Conservation (phyloP, 139 green algal genomes). For the Medakamo hakoo region DNA sequence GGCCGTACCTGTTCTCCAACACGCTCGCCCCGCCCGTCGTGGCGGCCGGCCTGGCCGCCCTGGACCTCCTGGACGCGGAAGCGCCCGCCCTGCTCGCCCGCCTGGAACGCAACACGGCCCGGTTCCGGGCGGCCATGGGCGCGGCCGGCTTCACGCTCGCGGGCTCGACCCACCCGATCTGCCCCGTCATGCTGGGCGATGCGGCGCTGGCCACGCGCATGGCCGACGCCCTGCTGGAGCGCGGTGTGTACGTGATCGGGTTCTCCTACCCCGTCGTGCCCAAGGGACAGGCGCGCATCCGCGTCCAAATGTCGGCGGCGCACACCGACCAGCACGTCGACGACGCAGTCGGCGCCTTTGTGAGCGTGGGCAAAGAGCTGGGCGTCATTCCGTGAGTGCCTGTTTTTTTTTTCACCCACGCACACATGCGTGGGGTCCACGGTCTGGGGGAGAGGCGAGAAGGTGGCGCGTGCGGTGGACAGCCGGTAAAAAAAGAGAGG, state of each 20-base stretch:
- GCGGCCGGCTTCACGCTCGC: constrained; percentile 32
- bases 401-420: neutral
- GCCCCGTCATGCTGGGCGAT: constrained; percentile 56
- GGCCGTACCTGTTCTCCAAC: constrained; percentile 58
- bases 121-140: constrained; percentile 30
- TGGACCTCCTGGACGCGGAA: constrained; percentile 26
- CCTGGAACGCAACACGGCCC: constrained; percentile 31
- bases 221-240: constrained; percentile 26
- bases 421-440: too few species aligned
- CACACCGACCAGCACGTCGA: constrained; percentile 27
- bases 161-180: constrained; percentile 34
- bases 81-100: constrained; percentile 19
- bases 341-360: constrained; percentile 17
- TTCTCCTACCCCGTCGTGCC: constrained; percentile 56
- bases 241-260: constrained; percentile 34
- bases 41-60: constrained; percentile 25
- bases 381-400: constrained; percentile 7
- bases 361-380: constrained; percentile 14
- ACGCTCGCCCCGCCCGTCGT: constrained; percentile 34
- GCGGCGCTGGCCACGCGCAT: constrained; percentile 30
- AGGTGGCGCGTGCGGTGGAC: too few species aligned
- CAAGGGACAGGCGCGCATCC: constrained; percentile 43
- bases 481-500: too few species aligned
- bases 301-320: constrained; percentile 35
- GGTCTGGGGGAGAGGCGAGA: too few species aligned